A percentile compares a stretch with the other conserved stretches of the same genome.
Evolutionary conservation across 2,329 filamentous ascomycete species (phyloP).

Genomic region (Aspergillus fischeri): DNA sequence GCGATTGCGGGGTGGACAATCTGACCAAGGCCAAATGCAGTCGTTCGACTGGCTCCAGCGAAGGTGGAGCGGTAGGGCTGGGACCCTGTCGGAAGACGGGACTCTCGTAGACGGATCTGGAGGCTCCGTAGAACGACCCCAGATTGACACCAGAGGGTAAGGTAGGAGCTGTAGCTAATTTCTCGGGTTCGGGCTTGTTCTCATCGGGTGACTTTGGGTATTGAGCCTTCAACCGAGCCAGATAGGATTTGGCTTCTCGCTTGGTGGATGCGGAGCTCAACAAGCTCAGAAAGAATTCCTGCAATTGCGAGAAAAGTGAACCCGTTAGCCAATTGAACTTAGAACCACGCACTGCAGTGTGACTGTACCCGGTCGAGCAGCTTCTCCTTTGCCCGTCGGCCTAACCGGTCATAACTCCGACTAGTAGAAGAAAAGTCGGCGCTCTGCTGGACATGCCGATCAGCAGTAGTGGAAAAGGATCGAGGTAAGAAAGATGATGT

Average conservation of each 20-base stretch:
- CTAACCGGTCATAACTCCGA: slow-evolving; percentile 28
- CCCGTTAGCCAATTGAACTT: slow-evolving; percentile 1
- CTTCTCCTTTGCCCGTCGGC: slow-evolving; percentile 41
- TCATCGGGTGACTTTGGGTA: slow-evolving; percentile 32
- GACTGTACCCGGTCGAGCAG: slow-evolving; percentile 37
- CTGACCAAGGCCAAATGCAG: slow-evolving; percentile 83
- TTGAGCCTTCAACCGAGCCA: slow-evolving; percentile 72
- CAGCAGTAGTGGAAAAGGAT: slow-evolving; percentile 14
- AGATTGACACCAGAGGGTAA: slow-evolving; percentile 53
- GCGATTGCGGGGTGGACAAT: slow-evolving; percentile 66
- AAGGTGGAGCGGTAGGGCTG: slow-evolving; percentile 36
- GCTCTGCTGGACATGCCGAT: slow-evolving; percentile 21
- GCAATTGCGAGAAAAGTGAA: background rate
- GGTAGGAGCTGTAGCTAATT: slow-evolving; percentile 11
- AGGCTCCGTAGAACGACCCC: slow-evolving; percentile 56
- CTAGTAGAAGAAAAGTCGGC: slow-evolving; percentile 30
- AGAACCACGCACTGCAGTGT: background rate
- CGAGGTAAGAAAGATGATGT: slow-evolving; percentile 3
- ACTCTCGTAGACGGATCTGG: slow-evolving; percentile 54
- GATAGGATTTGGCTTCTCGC: slow-evolving; percentile 85
- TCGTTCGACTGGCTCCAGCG: slow-evolving; percentile 39
- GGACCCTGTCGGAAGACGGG: slow-evolving; percentile 57
- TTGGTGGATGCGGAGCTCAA: slow-evolving; percentile 87
- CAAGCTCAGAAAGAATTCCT: slow-evolving; percentile 84
- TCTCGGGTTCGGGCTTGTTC: slow-evolving; percentile 24